phyloP scores from a whole-genome alignment of 352 stramenopile genomes.

The Globisporangium irregulare region DNA sequence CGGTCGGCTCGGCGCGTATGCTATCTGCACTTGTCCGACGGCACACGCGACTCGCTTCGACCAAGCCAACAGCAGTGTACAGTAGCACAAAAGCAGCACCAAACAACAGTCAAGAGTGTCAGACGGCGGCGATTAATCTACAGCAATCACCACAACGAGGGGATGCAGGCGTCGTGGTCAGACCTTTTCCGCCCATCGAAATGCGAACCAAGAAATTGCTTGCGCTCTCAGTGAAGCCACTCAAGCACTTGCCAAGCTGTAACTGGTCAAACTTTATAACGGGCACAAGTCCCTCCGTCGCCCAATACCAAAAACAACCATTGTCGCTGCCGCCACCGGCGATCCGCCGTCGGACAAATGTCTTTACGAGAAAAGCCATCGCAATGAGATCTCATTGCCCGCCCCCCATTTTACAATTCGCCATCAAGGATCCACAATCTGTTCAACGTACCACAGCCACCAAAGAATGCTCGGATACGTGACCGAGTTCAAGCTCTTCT shows the following conservation, averaged over 20 bases:
- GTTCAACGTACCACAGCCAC: not conserved
- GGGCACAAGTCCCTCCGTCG: not conserved
- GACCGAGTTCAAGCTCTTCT: slow-evolving; percentile 62
- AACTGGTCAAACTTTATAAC: not conserved
- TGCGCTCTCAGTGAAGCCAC: too few species aligned
- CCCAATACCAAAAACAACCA: not conserved
- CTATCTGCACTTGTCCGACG: slow-evolving; percentile 14
- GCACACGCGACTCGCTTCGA: slow-evolving; percentile 12
- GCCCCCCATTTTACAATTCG: slow-evolving; percentile 7
- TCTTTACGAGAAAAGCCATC: not conserved
- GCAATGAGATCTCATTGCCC: not conserved
- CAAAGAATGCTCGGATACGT: slow-evolving; percentile 31
- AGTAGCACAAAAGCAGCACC: not conserved
- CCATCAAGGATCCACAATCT: not conserved
- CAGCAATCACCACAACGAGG: not conserved
- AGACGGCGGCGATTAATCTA: not conserved
- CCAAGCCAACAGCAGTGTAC: too few species aligned
- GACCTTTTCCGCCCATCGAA: slow-evolving; percentile 7
- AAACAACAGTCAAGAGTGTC: not conserved
- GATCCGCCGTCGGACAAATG: slow-evolving; percentile 12
- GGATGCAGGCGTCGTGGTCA: not conserved
- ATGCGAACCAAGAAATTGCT: too few species aligned
- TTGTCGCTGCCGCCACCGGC: too few species aligned
- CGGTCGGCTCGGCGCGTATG: not conserved
- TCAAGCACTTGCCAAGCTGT: too few species aligned